phyloP scores from a whole-genome alignment of 257 asterid species.

The Nicotiana benthamiana region DNA sequence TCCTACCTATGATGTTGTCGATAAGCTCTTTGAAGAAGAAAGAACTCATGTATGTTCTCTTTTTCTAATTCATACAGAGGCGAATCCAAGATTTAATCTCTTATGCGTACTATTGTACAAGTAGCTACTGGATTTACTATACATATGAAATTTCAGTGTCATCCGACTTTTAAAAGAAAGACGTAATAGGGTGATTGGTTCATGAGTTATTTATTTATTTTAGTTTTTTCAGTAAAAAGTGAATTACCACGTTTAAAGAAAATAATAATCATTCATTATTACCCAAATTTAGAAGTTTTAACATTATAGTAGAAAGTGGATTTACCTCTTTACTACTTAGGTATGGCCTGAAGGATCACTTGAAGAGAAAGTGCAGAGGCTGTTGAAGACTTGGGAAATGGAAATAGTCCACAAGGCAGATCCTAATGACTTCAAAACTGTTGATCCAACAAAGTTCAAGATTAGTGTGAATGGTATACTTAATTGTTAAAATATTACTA shows the following conservation, averaged over 20 bases:
- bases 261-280: not conserved
- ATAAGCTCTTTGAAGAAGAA: conserved; percentile 72
- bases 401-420: conserved; percentile 52
- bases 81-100: too few species aligned
- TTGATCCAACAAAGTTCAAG: conserved; percentile 30
- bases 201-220: not conserved
- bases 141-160: not conserved
- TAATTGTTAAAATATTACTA: not conserved
- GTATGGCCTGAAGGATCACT: conserved; percentile 48
- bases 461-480: not conserved
- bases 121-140: not conserved
- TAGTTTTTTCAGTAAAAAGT: not conserved
- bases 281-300: not conserved
- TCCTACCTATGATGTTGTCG: conserved; percentile 62
- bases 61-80: too few species aligned
- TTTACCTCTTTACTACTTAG: conserved; percentile 5
- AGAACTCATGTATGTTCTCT: conserved; percentile 44
- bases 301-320: not conserved
- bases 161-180: not conserved
- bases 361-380: conserved; percentile 57
- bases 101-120: not conserved
- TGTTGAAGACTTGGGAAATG: conserved; percentile 65
- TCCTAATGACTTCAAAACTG: conserved; percentile 33
- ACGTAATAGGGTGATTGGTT: not conserved
- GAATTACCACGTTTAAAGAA: not conserved